These are phyloP conservation scores for Stenocarpella maydis DNA, from an alignment of 2,329 filamentous ascomycete genomes.

Conservation along the genomic window DNA sequence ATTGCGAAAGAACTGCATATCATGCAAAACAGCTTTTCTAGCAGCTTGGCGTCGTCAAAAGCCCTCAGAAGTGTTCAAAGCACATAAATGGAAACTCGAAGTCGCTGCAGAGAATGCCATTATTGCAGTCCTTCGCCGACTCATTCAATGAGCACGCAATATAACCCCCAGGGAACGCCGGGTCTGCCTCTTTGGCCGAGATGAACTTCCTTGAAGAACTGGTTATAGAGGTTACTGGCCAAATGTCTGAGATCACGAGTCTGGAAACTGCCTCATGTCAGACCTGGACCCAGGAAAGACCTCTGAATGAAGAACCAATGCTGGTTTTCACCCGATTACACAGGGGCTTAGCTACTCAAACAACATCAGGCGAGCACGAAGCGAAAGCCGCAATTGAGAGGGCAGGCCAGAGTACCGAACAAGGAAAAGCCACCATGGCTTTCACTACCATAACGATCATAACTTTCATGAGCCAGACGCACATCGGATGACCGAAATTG, in stretches of 20 bases:
- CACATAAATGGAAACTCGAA: conserved; percentile 3
- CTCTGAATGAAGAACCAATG: too few species aligned
- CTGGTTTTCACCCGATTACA: not conserved
- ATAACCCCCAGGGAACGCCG: fast-evolving
- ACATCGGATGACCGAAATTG: fast-evolving
- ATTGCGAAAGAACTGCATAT: conserved; percentile 29
- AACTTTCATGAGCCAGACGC: conserved; percentile 42
- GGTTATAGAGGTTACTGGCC: conserved; percentile 9
- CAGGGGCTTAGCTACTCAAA: conserved; percentile 14
- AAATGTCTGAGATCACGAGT: conserved; percentile 18
- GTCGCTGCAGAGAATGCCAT: not conserved
- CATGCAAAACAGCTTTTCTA: conserved; percentile 30
- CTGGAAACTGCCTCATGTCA: conserved; percentile 16
- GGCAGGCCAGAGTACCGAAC: not conserved
- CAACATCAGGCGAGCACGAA: conserved; percentile 29
- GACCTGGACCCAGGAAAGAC: conserved; percentile 16
- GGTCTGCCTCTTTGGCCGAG: not conserved
- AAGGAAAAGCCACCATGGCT: conserved; percentile 15
- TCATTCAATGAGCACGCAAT: not conserved
- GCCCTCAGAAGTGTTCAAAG: conserved; percentile 10
- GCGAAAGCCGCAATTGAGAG: not conserved
- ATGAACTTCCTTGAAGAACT: conserved; percentile 15
- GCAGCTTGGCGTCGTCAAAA: conserved; percentile 21
- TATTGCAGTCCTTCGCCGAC: not conserved
- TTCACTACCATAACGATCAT: conserved; percentile 31